These are phyloP conservation scores for Hyaloscypha hepaticicola DNA, from an alignment of 495 filamentous ascomycete genomes.

Conservation along the genomic window DNA sequence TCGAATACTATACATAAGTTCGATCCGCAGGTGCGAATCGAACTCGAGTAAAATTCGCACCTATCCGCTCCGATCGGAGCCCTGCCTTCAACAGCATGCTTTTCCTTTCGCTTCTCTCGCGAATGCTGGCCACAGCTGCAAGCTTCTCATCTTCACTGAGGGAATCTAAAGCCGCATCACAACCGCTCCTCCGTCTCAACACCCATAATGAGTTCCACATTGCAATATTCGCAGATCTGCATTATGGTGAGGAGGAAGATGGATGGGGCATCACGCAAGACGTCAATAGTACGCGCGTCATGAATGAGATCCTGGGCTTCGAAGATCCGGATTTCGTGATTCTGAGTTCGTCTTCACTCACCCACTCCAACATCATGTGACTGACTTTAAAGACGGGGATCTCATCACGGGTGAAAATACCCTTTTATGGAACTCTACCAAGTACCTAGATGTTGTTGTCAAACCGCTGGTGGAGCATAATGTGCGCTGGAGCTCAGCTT, in stretches of 20 bases:
- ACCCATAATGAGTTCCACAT: constrained; percentile 33
- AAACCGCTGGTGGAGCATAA: constrained; percentile 50
- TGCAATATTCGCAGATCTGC: constrained; percentile 64
- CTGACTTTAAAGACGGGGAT: constrained; percentile 52
- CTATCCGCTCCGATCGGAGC: neutral
- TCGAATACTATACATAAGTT: no score
- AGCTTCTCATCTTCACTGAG: neutral
- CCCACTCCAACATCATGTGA: neutral
- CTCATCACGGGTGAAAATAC: constrained; percentile 70
- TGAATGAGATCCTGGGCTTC: constrained; percentile 57
- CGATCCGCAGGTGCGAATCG: no score
- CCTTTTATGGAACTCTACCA: constrained; percentile 53
- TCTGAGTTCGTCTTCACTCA: constrained; percentile 41
- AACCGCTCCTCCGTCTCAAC: constrained; percentile 19
- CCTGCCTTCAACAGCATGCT: constrained; percentile 14
- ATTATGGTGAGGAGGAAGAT: constrained; percentile 64
- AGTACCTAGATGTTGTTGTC: constrained; percentile 63
- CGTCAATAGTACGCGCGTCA: constrained; percentile 54
- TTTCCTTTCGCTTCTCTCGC: constrained; percentile 1
- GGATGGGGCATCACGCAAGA: constrained; percentile 63
- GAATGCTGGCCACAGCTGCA: constrained; percentile 4
- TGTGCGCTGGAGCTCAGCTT: constrained; percentile 65
- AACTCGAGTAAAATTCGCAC: constrained; percentile 18
- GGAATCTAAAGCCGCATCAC: neutral
- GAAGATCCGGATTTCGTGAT: constrained; percentile 62